Evolutionary conservation across 1,284 basidiomycete species (phyloP).

Genomic region (Leccinum pachyderme): DNA sequence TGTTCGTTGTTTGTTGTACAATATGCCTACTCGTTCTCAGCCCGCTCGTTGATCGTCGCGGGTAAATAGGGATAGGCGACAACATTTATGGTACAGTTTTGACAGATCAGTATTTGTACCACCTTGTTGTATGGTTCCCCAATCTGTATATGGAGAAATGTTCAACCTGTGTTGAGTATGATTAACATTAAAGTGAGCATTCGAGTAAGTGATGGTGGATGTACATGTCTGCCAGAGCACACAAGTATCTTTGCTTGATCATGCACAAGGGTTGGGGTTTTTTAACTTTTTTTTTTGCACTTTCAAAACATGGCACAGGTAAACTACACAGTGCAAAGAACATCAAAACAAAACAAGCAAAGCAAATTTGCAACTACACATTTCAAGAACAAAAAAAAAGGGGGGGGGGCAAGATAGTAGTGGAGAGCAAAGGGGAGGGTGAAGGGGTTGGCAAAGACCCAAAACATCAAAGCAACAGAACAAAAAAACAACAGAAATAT

Average conservation of each 20-base stretch:
- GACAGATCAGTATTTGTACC: slow-evolving; percentile 19
- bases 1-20: slow-evolving; percentile 18
- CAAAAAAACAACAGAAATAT: not conserved
- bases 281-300: not conserved
- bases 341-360: not conserved
- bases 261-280: not conserved
- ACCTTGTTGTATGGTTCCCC: slow-evolving; percentile 14
- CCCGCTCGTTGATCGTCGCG: slow-evolving; percentile 13
- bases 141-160: slow-evolving; percentile 21
- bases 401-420: not conserved
- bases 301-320: slow-evolving; percentile 9
- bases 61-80: slow-evolving; percentile 4
- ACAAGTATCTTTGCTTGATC: not conserved
- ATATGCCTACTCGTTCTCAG: not conserved
- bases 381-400: not conserved
- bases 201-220: not conserved
- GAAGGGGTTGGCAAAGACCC: not conserved
- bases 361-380: not conserved
- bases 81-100: slow-evolving; percentile 20
- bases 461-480: not conserved
- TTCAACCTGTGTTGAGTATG: not conserved
- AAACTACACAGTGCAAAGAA: slow-evolving; percentile 6
- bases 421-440: not conserved
- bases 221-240: too few relatives aligned
- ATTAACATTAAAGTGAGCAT: not conserved